Conservation (phyloP, 768 basidiomycete species). For the Mycena indigotica region DNA sequence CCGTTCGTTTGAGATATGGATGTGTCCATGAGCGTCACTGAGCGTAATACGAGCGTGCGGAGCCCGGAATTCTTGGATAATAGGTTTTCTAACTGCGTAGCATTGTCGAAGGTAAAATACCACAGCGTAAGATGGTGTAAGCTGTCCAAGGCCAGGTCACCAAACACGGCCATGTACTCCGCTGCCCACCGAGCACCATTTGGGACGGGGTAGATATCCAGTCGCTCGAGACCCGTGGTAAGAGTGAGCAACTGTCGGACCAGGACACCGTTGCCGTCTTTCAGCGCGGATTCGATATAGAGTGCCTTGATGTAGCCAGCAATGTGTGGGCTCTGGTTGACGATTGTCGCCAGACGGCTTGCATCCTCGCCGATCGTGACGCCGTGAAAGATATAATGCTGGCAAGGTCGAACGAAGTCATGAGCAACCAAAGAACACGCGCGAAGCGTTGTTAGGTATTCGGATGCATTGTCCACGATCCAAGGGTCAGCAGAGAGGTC, state of each 20-base stretch:
- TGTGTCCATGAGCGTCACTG: not conserved
- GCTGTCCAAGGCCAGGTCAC: not conserved
- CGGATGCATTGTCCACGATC: conserved; percentile 3
- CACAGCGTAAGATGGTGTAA: conserved; percentile 17
- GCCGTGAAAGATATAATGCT: conserved; percentile 15
- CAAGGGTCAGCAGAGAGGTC: conserved; percentile 11
- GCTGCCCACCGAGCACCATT: not conserved
- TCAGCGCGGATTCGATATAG: conserved; percentile 5
- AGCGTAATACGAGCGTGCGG: conserved; percentile 12
- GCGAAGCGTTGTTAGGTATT: conserved; percentile 6
- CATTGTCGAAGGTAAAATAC: conserved; percentile 8
- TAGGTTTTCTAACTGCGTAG: conserved; percentile 6
- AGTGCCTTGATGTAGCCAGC: conserved; percentile 9
- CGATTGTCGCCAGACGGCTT: not conserved
- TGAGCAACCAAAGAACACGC: conserved; percentile 14
- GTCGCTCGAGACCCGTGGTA: conserved; percentile 1
- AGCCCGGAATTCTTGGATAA: conserved; percentile 2
- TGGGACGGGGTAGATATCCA: conserved; percentile 4
- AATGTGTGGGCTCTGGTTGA: conserved; percentile 5
- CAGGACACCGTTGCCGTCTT: not conserved
- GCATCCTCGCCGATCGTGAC: conserved; percentile 8
- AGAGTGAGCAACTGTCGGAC: conserved; percentile 7
- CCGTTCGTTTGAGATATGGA: not conserved
- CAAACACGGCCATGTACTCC: not conserved
- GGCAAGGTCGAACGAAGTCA: conserved; percentile 13